Evolutionary conservation across 176 grass and related monocot genomes (phyloP), one percentile per base, ranked within the genome.

Genomic region (Carex myosuroides): DNA sequence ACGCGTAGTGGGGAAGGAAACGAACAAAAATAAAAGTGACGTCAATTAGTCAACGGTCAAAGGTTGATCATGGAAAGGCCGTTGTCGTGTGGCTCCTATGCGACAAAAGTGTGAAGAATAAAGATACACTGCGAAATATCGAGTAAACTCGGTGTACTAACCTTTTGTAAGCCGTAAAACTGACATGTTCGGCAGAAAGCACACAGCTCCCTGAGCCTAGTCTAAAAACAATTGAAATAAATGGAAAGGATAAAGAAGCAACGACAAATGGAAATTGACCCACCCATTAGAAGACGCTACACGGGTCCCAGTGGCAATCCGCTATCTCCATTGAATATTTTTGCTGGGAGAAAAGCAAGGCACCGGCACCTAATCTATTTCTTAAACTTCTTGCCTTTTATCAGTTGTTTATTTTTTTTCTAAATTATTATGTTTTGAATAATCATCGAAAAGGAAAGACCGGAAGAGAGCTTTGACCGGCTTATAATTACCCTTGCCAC

Each of bases 21-120:
- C 87, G 79, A 82, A 91, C 91, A 39, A 86, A 84, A 89, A 50
- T 12, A 64, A 81, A 64, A 56, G 33, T 94, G 89, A 91, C 86
- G 89, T 94, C 83, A 75, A 41, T 18, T 3, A 81, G 87, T 94
- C 92, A 90, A 91, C 26, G 87, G 87, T 91, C 89, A 91, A 90
- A 87, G 87, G 72, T 88, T 86, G 87, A 87, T 85, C 86, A 67
- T 74, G 89, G 68, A 69, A 39, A 70, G 71, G 70, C 29, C 70
- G 55, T 66, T 89, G 84, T 87, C 86, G 87, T 91, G 85, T 89
- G 84, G 84, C 83, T 83, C 57, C 69, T 77, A 83, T 86, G 89
- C 72, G 82, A 89, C 46, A 81, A 85, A 54, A 71, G 55, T 32
- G 70, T 58, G 44, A 64, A 13, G 60, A 48, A 82, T 82, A 82